Conservation (phyloP, 2,329 filamentous ascomycete genomes). For the Metarhizium robertsii region DNA sequence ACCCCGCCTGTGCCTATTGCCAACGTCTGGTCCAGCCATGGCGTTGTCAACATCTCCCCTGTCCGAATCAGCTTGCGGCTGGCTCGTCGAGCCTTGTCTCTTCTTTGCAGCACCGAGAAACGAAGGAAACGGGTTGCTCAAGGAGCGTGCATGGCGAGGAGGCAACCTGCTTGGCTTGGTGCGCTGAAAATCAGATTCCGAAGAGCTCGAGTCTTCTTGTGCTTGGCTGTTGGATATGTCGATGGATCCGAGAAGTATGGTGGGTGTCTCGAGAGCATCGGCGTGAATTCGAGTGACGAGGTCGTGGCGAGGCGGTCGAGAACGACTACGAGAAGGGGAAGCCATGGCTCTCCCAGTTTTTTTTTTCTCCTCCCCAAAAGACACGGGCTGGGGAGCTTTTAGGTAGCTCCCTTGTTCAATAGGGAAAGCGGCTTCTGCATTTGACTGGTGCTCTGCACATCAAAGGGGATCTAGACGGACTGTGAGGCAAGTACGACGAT, state of each 20-base stretch:
- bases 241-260: conserved; percentile 17
- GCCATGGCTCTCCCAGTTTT: conserved; percentile 17
- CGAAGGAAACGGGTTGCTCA: conserved; percentile 72
- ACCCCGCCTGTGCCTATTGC: conserved; percentile 18
- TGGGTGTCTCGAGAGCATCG: conserved; percentile 23
- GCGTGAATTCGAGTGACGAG: conserved; percentile 27
- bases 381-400: neutral
- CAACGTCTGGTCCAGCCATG: conserved; percentile 7
- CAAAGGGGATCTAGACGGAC: neutral
- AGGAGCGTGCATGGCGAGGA: conserved; percentile 41
- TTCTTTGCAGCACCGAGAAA: conserved; percentile 56
- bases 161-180: conserved; percentile 11
- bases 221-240: conserved; percentile 18
- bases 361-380: neutral
- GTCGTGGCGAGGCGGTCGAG: conserved; percentile 19
- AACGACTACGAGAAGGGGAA: conserved; percentile 21
- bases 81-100: conserved; percentile 32
- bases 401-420: neutral
- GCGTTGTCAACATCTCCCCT: conserved; percentile 19
- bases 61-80: conserved; percentile 19
- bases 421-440: neutral
- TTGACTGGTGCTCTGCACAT: neutral
- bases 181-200: conserved; percentile 30
- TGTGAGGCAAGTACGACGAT: conserved; percentile 6
- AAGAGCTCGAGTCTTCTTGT: conserved; percentile 33